Base-by-base conservation (phyloP, 306 rosid genomes). In the Malus asiatica region DNA sequence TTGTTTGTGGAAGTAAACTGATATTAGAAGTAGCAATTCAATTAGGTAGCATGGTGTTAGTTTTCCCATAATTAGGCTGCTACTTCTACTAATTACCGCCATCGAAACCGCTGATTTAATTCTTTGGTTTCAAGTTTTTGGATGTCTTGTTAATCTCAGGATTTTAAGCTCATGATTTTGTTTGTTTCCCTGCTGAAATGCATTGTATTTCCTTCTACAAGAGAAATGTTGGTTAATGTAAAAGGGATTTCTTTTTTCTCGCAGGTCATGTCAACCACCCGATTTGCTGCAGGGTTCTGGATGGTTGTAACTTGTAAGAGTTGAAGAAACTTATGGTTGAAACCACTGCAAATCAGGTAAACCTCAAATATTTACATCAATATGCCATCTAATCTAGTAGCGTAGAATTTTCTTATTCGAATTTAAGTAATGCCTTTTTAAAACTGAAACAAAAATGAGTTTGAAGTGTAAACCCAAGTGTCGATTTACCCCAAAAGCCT, bases 291-390 rank as follows among this genome's bases (percentile, higher is more conserved):
- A 96, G 86, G 99, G 99, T 27, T 93, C 99, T 42, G 99, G 99
- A 86, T 96, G 99, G 99, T 97, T 25, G 25, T 25, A 25, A 25
- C 25, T 92, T 97, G 99, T 96, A 92, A 83, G 96, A 92, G 40
- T 82, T 72, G 65, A 96, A 96, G 88, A 90, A 77, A 87, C 93
- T 95, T 78, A 90, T 91, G 29, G 88, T 95, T 84, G 97, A 92
- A 84, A 92, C 97, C 76, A 95, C 99, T 30, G 86, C 88, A 66
- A 95, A 93, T 86, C 98, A 93, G 98, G 98, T 93, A 87, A 70
- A 68, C 51, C 53, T 51, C 53, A 23, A 27, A 46, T 30, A 30
- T 30, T 30, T 4, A 30, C 4, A 30, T 27, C 29, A 27, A 27
- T 27, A 27, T n/a, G n/a, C 29, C 29, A 27, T 27, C 29, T 27